phyloP scores from a whole-genome alignment of 495 filamentous ascomycete species.

The Letharia columbiana region DNA sequence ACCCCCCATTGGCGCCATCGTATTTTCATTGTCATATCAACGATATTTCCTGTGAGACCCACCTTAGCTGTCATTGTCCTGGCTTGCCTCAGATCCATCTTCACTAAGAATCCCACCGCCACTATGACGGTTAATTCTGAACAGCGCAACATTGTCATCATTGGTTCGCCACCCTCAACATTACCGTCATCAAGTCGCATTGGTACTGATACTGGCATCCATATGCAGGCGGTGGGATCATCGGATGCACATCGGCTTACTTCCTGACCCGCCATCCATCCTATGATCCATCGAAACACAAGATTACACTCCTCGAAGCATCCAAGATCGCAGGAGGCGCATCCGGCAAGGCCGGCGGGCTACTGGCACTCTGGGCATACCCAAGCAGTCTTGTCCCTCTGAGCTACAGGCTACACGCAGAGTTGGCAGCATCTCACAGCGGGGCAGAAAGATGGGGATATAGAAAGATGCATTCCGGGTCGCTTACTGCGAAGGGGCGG shows the following conservation, averaged over 20 bases:
- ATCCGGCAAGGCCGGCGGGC: constrained; percentile 89
- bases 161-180: constrained; percentile 17
- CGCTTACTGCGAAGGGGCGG: constrained; percentile 52
- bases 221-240: constrained; percentile 76
- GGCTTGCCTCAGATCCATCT: not conserved
- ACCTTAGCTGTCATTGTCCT: not conserved
- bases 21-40: no score
- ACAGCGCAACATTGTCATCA: constrained; percentile 57
- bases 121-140: constrained; percentile 19
- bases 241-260: constrained; percentile 90
- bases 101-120: not conserved
- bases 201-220: constrained; percentile 14
- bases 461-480: constrained; percentile 66
- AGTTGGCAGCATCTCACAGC: constrained; percentile 76
- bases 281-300: constrained; percentile 66
- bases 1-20: no score
- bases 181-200: not conserved
- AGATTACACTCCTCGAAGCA: constrained; percentile 83
- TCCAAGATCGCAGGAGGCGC: constrained; percentile 81
- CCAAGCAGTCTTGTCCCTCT: constrained; percentile 77
- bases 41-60: not conserved
- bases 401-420: constrained; percentile 72
- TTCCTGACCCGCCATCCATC: constrained; percentile 82
- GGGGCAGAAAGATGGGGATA: constrained; percentile 86
- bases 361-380: constrained; percentile 90